Evolutionary conservation across 257 asterid species (phyloP), one percentile per base, ranked within the genome.

Genomic region (Rubia yunnanensis): DNA sequence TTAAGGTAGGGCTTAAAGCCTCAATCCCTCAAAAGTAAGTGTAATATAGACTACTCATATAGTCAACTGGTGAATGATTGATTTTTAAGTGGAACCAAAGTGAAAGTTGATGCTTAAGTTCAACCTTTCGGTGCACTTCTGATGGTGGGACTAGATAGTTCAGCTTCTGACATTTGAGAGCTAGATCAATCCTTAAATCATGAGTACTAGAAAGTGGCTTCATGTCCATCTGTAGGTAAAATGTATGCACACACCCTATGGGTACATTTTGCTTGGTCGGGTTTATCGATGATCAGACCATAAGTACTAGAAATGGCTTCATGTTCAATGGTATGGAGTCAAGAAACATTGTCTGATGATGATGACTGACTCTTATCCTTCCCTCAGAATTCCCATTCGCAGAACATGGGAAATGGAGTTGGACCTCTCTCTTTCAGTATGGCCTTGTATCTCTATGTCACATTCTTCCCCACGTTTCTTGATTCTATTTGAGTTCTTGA

Each of bases 381-480:
- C 57, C 57, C 24, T 50, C 57, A n/a, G 27, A 50, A 2, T 8
- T 22, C 57, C 57, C 57, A 50, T 50, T 50, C 57, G n/a, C 57
- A 50, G 57, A 50, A 50, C 57, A 22, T 50, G 57, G 57, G 27
- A 20, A 2, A n/a, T 48, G 49, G 24, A 48, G 54, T 15, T 48
- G 7, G 54, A 48, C 56, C 58, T 24, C 30, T 70, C 56, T 70
- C 63, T 34, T 36, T 61, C 63, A 50, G 30, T 50, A 49, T 61
- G 73, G 39, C 18, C 55, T 31, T 55, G 18, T 44, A 44, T 39
- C 48, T 48, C 54, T 48, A 48, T 7, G 15, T 14, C 48, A 31
- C 60, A 52, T 26, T 60, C 62, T 69, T 49, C 54, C 13, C 67
- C 62, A 34, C 54, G 44, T 61, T 44, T 62, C 57, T 44, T 27